phyloP scores from a whole-genome alignment of 2,329 filamentous ascomycete genomes.

The Beauveria pseudobassiana region DNA sequence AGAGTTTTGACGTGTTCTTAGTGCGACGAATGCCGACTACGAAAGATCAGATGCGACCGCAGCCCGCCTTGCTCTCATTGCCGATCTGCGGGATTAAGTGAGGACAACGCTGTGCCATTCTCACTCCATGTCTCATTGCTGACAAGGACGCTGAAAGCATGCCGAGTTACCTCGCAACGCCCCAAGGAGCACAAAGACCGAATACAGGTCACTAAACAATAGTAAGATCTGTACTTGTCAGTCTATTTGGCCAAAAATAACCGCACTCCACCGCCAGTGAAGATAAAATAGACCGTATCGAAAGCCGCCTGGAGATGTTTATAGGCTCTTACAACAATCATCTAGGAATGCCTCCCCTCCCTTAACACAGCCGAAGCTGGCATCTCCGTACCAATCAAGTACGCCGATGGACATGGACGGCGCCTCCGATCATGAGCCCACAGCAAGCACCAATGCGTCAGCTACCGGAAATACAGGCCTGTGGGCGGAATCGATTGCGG shows the following conservation, averaged over 20 bases:
- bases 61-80: slow-evolving; percentile 5
- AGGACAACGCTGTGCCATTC: background rate
- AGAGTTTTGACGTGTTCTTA: background rate
- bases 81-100: background rate
- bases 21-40: slow-evolving; percentile 4
- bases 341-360: background rate
- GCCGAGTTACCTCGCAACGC: background rate
- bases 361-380: background rate
- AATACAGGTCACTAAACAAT: slow-evolving; percentile 5
- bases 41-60: slow-evolving; percentile 5
- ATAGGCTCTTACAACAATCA: background rate
- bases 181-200: slow-evolving; percentile 2
- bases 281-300: slow-evolving; percentile 6
- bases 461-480: background rate
- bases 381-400: background rate
- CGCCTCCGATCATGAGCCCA: background rate
- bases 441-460: background rate
- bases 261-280: background rate
- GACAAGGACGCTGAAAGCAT: background rate
- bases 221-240: background rate
- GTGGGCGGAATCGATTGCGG: background rate
- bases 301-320: background rate
- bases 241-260: background rate
- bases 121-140: background rate
- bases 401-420: background rate